These are phyloP conservation scores for Wallacemonas sp. DNA, from an alignment of 208 protist species.

Conservation along the genomic window DNA sequence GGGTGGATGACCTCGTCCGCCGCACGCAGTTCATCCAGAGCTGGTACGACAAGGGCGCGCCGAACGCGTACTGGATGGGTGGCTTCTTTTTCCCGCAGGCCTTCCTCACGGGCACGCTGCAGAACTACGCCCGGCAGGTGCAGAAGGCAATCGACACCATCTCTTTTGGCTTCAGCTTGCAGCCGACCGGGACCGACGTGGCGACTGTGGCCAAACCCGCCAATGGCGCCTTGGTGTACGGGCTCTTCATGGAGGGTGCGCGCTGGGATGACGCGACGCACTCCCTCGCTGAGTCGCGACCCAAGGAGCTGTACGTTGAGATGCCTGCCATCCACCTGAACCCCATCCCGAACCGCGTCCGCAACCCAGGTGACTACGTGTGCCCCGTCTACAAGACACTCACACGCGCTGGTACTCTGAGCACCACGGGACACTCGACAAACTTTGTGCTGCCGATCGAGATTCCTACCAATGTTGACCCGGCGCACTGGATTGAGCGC, in stretches of 20 bases:
- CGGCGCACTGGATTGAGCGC: slow-evolving; percentile 95
- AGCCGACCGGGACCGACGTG: slow-evolving; percentile 26
- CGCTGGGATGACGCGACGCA: slow-evolving; percentile 86
- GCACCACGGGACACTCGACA: slow-evolving; percentile 98
- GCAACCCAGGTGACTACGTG: slow-evolving; percentile 78
- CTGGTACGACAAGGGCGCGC: slow-evolving; percentile 89
- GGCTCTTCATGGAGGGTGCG: slow-evolving; percentile 97
- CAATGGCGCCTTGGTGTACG: slow-evolving; percentile 91
- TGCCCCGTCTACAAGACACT: slow-evolving; percentile 98
- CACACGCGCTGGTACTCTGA: slow-evolving; percentile 94
- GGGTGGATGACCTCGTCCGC: slow-evolving; percentile 94
- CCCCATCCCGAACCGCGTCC: slow-evolving; percentile 66
- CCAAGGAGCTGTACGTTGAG: slow-evolving; percentile 94
- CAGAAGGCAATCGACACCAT: slow-evolving; percentile 96
- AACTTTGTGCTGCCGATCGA: slow-evolving; percentile 98
- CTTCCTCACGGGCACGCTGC: slow-evolving; percentile 95
- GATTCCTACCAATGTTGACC: slow-evolving; percentile 87
- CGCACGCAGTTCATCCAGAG: slow-evolving; percentile 90
- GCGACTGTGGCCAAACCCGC: slow-evolving; percentile 25
- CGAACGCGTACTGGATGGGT: slow-evolving; percentile 94
- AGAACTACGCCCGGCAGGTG: slow-evolving; percentile 96
- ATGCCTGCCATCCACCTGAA: slow-evolving; percentile 94
- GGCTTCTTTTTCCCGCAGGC: slow-evolving; percentile 98
- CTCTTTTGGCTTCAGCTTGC: slow-evolving; percentile 90
- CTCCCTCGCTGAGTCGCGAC: slow-evolving; percentile 91